phyloP scores from a whole-genome alignment of 352 stramenopile species.

The Blastocystis sp. region DNA sequence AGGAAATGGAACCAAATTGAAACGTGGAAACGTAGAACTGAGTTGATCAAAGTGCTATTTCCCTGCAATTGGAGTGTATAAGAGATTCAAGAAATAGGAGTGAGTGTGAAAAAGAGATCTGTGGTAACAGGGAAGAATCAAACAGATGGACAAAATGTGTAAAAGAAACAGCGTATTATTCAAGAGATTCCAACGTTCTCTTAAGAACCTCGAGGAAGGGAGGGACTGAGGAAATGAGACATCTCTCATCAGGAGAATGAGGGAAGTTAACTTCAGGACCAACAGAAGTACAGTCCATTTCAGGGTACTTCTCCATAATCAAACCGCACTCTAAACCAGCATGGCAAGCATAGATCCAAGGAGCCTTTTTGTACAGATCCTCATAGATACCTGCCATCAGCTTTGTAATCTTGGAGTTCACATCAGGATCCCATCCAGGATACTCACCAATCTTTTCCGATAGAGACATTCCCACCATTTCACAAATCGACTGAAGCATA shows the following conservation, averaged over 20 bases:
- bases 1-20: neutral
- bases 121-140: too few relatives aligned
- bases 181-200: conserved; percentile 56
- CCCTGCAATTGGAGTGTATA: neutral
- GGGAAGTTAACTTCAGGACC: conserved; percentile 59
- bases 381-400: conserved; percentile 17
- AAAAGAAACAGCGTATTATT: conserved; percentile 2
- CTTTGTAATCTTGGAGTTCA: conserved; percentile 29
- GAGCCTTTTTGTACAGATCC: conserved; percentile 42
- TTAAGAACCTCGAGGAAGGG: conserved; percentile 51
- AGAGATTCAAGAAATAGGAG: neutral
- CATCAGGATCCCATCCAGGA: conserved; percentile 50
- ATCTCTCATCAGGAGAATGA: conserved; percentile 61
- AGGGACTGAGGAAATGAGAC: conserved; percentile 60
- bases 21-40: conserved; percentile 45
- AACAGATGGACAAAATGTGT: neutral
- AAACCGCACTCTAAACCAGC: conserved; percentile 61
- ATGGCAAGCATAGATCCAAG: conserved; percentile 59
- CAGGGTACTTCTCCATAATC: conserved; percentile 66
- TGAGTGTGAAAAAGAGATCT: too few relatives aligned
- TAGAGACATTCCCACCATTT: conserved; percentile 28
- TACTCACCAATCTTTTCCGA: conserved; percentile 55
- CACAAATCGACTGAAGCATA: conserved; percentile 27
- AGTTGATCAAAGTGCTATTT: neutral
- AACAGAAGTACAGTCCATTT: conserved; percentile 64